A percentile compares a stretch with the other conserved stretches of the same genome.
phyloP scores from a whole-genome alignment of 306 rosid species.

The Citrullus amarus region DNA sequence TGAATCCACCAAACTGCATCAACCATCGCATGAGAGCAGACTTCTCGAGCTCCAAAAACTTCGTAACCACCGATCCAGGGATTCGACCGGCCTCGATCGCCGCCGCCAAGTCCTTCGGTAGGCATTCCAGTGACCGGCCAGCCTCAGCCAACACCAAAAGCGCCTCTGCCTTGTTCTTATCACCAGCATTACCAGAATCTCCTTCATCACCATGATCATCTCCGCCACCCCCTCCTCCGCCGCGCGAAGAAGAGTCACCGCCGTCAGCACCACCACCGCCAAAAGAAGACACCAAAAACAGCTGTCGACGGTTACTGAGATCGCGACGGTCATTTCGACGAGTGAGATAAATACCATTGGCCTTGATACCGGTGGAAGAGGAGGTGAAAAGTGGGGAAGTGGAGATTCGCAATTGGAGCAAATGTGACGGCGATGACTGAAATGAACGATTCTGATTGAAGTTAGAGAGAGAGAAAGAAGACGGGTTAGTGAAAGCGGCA shows the following conservation, averaged over 20 bases:
- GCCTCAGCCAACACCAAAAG: constrained; percentile 50
- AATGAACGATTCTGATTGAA: constrained; percentile 15
- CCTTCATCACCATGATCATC: constrained; percentile 18
- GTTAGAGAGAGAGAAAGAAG: constrained; percentile 23
- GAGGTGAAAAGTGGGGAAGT: constrained; percentile 2
- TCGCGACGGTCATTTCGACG: constrained; percentile 7
- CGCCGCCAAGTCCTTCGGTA: constrained; percentile 66
- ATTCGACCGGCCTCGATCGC: constrained; percentile 69
- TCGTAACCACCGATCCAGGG: constrained; percentile 53
- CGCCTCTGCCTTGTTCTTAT: constrained; percentile 35
- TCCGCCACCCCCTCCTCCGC: constrained; percentile 21
- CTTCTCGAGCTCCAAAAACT: constrained; percentile 66
- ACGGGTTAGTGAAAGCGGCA: constrained; percentile 31
- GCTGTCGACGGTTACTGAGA: neutral
- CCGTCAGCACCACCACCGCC: constrained; percentile 18
- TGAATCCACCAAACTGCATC: constrained; percentile 69
- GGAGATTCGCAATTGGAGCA: constrained; percentile 17
- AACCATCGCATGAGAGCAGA: constrained; percentile 55
- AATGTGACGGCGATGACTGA: constrained; percentile 13
- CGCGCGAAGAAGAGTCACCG: constrained; percentile 12
- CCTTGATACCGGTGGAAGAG: constrained; percentile 11
- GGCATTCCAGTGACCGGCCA: constrained; percentile 48
- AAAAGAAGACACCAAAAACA: neutral
- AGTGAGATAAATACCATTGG: constrained; percentile 9
- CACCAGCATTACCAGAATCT: constrained; percentile 25